Evolutionary conservation across 345 rosid genomes (phyloP).

Genomic region (Sonneratia caseolaris): DNA sequence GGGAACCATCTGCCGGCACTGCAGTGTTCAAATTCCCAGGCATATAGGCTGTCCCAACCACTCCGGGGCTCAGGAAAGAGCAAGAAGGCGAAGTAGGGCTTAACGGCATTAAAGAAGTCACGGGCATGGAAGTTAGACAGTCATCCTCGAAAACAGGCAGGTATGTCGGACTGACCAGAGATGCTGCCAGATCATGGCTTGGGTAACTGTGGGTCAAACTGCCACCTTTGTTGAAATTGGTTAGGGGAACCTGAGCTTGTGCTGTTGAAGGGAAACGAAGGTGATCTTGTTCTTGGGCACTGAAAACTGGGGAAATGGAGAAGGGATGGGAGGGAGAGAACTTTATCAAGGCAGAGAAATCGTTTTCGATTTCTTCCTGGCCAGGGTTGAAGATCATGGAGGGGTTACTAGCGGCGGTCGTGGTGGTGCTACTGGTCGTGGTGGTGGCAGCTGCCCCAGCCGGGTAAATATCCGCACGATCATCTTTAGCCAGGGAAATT

Average conservation of each 20-base stretch:
- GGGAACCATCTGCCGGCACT: slow-evolving; percentile 35
- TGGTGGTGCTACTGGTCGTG: slow-evolving; percentile 10
- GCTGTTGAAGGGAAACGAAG: slow-evolving; percentile 42
- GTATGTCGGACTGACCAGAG: slow-evolving; percentile 29
- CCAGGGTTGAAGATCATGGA: slow-evolving; percentile 44
- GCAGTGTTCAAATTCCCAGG: slow-evolving; percentile 28
- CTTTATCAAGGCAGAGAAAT: slow-evolving; percentile 70
- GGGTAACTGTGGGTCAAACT: slow-evolving; percentile 14
- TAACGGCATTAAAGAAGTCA: slow-evolving; percentile 30
- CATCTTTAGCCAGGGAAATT: slow-evolving; percentile 21
- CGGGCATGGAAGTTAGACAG: slow-evolving; percentile 63
- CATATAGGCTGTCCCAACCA: slow-evolving; percentile 24
- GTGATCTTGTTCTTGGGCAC: slow-evolving; percentile 33
- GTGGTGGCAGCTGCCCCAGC: slow-evolving; percentile 11
- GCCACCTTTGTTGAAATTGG: slow-evolving; percentile 24
- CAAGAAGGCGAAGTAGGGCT: slow-evolving; percentile 50
- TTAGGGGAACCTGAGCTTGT: slow-evolving; percentile 23
- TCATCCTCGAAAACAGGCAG: slow-evolving; percentile 53
- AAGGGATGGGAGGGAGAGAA: slow-evolving; percentile 60
- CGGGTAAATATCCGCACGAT: slow-evolving; percentile 12
- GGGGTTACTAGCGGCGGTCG: slow-evolving; percentile 24
- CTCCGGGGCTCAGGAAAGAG: slow-evolving; percentile 35
- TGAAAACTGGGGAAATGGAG: slow-evolving; percentile 33
- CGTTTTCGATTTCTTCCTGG: slow-evolving; percentile 59
- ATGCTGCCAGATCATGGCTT: slow-evolving; percentile 16